Base-by-base conservation (phyloP, 805 yeast species). In the Candida boleticola region DNA sequence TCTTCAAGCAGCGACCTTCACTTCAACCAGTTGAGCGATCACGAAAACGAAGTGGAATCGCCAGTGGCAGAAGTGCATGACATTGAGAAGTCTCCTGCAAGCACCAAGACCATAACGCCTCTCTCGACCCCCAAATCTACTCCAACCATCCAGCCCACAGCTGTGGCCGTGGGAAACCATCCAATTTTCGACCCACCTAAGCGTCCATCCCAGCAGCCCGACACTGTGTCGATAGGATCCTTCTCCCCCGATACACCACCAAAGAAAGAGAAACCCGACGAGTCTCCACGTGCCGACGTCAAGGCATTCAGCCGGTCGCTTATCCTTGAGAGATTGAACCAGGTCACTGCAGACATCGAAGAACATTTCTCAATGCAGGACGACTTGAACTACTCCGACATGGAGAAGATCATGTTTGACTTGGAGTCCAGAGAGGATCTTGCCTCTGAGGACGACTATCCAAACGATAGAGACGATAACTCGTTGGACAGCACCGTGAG, bases 161-260 rank as follows among this genome's bases (percentile, higher is more conserved):
- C n/a, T 14, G 17, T 11, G 17, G 32, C 5, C 14, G 14, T 17
- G 10, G 11, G 11, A 7, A 23, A 11, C 11, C 10, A 23, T 23
- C 7, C 7, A 23, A 11, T 23, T 23, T 11, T 23, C 7, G 7
- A 7, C 27, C 27, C 27, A 11, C 27, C 27, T 7, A 23, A 23
- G 11, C 7, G 27, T 7, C 16, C 20, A 17, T 22, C 35, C 5
- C 27, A 10, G 29, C 5, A 16, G 21, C 29, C 17, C 21, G 37
- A 37, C 6, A 68, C 62, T 40, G 44, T 51, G 13, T 63, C 68
- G 14, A 64, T 66, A n/a, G 71, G 71, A 1, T 58, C 66, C 9
- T 64, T 50, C 41, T 64, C 69, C 4, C 70, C 70, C 0, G 70
- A 65, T 38, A 65, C 71, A 2, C 71, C 71, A 2, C 59, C 58